Evolutionary conservation across 257 asterid species (phyloP).

Genomic region (Schizonepeta tenuifolia): DNA sequence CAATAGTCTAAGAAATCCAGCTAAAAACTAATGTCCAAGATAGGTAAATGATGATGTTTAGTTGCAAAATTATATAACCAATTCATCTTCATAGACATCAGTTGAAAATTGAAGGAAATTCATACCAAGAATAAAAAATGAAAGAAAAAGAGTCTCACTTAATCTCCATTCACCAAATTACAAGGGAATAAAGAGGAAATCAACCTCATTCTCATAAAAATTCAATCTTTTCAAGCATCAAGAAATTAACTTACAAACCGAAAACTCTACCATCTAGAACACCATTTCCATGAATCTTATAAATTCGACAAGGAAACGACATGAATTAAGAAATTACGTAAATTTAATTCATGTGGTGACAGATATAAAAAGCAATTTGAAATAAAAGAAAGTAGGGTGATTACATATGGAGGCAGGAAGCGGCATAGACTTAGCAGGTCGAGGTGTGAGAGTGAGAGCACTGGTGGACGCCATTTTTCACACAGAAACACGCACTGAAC

Average conservation of each 20-base stretch:
- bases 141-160: background rate
- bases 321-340: background rate
- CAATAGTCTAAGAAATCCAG: no score
- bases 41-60: background rate
- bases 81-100: background rate
- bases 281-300: background rate
- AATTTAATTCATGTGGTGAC: background rate
- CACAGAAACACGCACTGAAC: conserved; percentile 28
- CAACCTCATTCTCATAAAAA: background rate
- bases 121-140: background rate
- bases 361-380: background rate
- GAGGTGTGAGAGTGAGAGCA: conserved; percentile 34
- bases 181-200: background rate
- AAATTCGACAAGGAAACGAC: background rate
- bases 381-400: background rate
- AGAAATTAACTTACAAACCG: background rate
- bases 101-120: background rate
- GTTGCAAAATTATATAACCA: background rate
- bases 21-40: background rate
- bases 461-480: conserved; percentile 38
- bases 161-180: background rate
- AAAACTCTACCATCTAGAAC: background rate
- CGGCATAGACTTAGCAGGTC: conserved; percentile 25
- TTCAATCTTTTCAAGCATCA: background rate
- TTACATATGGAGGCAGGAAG: conserved; percentile 25